Conservation (phyloP, 345 rosid species). For the Brassica incana region DNA sequence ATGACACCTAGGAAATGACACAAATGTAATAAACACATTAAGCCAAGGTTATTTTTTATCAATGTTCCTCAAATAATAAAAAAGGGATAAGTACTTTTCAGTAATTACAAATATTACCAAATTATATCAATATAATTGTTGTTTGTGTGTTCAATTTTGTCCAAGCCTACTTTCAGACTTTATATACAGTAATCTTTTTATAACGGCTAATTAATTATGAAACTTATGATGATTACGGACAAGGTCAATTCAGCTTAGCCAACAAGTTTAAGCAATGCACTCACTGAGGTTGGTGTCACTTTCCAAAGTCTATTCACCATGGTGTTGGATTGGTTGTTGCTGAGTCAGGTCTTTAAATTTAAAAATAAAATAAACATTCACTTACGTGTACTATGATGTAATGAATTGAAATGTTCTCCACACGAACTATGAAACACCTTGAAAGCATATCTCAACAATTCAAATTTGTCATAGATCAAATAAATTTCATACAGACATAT, state of each 20-base stretch:
- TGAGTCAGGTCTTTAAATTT: slow-evolving; percentile 2
- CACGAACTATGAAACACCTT: neutral
- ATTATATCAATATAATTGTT: neutral
- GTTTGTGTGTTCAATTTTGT: neutral
- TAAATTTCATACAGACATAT: neutral
- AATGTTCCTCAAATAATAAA: too few species aligned
- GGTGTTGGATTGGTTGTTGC: slow-evolving; percentile 4
- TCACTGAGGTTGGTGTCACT: slow-evolving; percentile 11
- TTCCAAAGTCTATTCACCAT: slow-evolving; percentile 6
- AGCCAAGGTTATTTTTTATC: too few species aligned
- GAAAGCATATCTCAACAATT: neutral
- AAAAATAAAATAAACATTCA: neutral
- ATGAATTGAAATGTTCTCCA: neutral
- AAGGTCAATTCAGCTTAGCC: slow-evolving; percentile 22
- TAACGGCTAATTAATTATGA: neutral
- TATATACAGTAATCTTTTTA: neutral
- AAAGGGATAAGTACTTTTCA: too few species aligned
- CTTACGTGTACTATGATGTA: neutral
- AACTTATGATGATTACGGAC: neutral
- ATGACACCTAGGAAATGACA: too few species aligned
- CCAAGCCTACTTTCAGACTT: neutral
- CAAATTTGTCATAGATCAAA: neutral
- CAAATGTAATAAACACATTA: too few species aligned
- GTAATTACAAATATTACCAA: neutral
- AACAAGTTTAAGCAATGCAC: slow-evolving; percentile 28